A percentile compares a stretch with the other conserved stretches of the same genome.
Evolutionary conservation across 805 yeast genomes (phyloP).

Genomic region (Torulaspora maleeae): DNA sequence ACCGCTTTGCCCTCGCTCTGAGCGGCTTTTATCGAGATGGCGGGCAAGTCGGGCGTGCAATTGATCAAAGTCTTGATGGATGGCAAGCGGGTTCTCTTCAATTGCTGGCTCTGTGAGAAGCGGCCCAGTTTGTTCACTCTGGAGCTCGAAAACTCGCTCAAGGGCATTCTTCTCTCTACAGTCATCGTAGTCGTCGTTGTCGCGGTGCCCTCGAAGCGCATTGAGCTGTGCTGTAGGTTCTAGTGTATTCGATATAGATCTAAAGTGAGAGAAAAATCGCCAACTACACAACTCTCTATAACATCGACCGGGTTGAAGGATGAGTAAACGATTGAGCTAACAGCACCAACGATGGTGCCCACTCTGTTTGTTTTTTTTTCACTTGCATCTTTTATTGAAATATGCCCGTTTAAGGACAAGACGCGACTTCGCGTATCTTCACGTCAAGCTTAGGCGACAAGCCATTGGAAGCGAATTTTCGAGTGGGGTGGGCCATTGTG

Average conservation of each 20-base stretch:
- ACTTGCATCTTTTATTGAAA: slow-evolving; percentile 1
- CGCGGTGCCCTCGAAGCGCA: slow-evolving; percentile 2
- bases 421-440: slow-evolving; percentile 12
- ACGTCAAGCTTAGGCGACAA: neutral
- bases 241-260: neutral
- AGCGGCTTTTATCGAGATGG: neutral
- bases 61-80: slow-evolving; percentile 22
- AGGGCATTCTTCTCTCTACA: slow-evolving; percentile 24
- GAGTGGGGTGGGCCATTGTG: neutral
- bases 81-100: slow-evolving; percentile 15
- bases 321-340: neutral
- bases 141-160: slow-evolving; percentile 28
- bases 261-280: neutral
- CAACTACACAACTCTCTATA: slow-evolving; percentile 3
- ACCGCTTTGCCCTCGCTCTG: neutral
- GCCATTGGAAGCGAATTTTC: neutral
- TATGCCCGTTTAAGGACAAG: slow-evolving; percentile 13
- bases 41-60: slow-evolving; percentile 7
- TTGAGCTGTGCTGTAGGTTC: neutral
- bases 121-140: slow-evolving; percentile 22
- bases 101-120: neutral
- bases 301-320: neutral
- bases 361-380: slow-evolving; percentile 3
- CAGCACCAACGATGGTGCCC: neutral
- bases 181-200: slow-evolving; percentile 16